Evolutionary conservation across 345 rosid species (phyloP).

Genomic region (Boechera divaricarpa): DNA sequence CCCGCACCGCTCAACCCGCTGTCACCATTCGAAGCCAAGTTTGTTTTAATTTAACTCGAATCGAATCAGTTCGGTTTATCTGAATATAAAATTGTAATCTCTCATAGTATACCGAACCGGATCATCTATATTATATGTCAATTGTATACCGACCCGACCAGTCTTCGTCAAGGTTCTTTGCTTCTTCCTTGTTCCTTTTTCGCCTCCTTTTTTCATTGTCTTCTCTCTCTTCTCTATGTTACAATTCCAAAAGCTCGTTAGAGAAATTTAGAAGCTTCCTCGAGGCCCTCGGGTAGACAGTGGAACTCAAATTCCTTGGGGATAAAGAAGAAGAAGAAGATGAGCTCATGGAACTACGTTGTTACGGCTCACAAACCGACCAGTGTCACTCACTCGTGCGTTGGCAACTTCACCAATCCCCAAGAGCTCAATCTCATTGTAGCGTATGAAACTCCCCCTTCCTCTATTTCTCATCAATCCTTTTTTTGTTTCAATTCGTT

Average conservation of each 20-base stretch:
- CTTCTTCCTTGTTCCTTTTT: conserved; percentile 22
- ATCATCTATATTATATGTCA: background rate
- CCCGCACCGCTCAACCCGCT: too few species aligned
- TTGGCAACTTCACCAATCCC: conserved; percentile 95
- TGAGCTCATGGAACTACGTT: conserved; percentile 66
- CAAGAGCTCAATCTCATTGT: conserved; percentile 95
- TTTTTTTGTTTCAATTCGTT: background rate
- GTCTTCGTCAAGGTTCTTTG: conserved; percentile 11
- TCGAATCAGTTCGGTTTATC: background rate
- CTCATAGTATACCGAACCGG: conserved; percentile 4
- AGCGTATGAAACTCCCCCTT: conserved; percentile 55
- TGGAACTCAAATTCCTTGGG: conserved; percentile 4
- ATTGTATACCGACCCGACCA: conserved; percentile 2
- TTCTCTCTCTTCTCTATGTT: background rate
- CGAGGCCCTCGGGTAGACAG: background rate
- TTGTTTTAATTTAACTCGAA: background rate
- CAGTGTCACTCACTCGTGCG: conserved; percentile 94
- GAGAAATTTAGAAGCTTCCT: conserved; percentile 35
- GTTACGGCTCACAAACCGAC: conserved; percentile 80
- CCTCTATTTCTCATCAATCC: background rate
- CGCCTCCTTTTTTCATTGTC: conserved; percentile 16
- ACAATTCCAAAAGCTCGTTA: conserved; percentile 5
- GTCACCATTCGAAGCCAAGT: too few species aligned
- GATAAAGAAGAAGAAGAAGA: conserved; percentile 12
- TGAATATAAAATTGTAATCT: background rate